Base-by-base conservation (phyloP, 73 alveolate species). In the Paramecium octaurelia region DNA sequence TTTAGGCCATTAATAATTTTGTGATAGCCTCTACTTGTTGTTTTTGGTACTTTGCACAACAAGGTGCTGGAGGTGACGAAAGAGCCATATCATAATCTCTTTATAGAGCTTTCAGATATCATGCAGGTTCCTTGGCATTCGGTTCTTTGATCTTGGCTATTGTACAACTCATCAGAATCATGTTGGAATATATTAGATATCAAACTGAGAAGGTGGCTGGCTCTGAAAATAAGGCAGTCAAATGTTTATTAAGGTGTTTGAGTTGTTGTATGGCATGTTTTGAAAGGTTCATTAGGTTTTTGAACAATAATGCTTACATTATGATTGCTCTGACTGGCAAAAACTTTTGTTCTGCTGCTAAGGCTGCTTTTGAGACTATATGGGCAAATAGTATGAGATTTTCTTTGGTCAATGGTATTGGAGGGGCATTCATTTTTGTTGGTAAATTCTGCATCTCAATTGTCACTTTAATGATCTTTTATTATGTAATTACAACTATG, bases 61-160 rank as follows among this genome's bases (percentile, higher is more conserved):
- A 96, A 29, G 97, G 97, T 92, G 99, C 96, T 29, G 96, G 99
- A 44, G 97, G 96, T 57, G 99, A 97, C n/a, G 96, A 95, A 42
- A 98, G 98, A 27, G 92, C 97, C 9, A 93, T 97, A 6, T 75
- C 96, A 34, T 77, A 76, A 21, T 96, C 99, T 29, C 44, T 98
- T 29, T 96, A 94, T 85, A 95, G 99, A 95, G 98, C 98, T 24
- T 94, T 96, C 85, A 95, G 99, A 95, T 98, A 97, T 94, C 99
- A 98, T 91, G 92, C 97, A 40, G 99, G 99, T 60, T 97, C 99
- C 2, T 84, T 98, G 12, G 99, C 99, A 12, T 98, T 98, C 92
- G 99, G 99, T 11, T 86, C 99, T 60, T 94, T 97, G 86, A 92
- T 98, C 23, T 93, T 98, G 9, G 99, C 99, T 4, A 93, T 98